Percentiles rank a stretch among this genome's conserved stretches.
Evolutionary conservation across 768 basidiomycete species (phyloP).

Genomic region (Chalciporus piperatus): DNA sequence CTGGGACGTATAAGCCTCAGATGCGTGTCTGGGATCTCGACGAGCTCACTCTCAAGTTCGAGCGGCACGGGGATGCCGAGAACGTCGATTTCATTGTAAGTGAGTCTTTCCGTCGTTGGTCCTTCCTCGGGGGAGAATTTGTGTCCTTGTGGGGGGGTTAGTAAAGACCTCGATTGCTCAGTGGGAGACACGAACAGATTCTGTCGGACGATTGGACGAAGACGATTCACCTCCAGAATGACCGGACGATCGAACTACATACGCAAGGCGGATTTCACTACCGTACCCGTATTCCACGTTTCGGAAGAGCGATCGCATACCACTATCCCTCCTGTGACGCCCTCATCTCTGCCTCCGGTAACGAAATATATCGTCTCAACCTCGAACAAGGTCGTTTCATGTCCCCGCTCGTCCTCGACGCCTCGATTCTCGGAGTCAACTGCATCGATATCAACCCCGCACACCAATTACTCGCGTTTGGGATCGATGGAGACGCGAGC

Average conservation of each 20-base stretch:
- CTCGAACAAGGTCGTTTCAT: conserved; percentile 94
- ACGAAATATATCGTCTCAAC: conserved; percentile 90
- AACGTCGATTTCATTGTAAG: conserved; percentile 98
- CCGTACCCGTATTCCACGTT: conserved; percentile 89
- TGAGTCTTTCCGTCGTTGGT: conserved; percentile 37
- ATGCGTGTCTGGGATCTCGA: conserved; percentile 95
- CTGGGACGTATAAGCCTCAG: conserved; percentile 97
- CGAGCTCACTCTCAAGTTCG: conserved; percentile 90
- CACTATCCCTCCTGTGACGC: conserved; percentile 94
- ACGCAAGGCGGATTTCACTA: conserved; percentile 93
- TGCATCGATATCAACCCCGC: conserved; percentile 89
- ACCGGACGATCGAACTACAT: conserved; percentile 92
- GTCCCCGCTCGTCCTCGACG: conserved; percentile 65
- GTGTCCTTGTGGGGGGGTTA: not conserved
- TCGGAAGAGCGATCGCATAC: conserved; percentile 89
- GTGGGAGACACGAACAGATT: conserved; percentile 50
- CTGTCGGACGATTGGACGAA: conserved; percentile 99
- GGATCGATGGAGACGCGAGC: conserved; percentile 80
- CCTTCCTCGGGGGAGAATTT: not conserved
- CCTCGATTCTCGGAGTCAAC: conserved; percentile 80
- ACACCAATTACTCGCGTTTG: conserved; percentile 88
- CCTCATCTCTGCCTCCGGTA: conserved; percentile 78
- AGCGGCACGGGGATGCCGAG: conserved; percentile 93
- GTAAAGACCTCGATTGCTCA: not conserved
- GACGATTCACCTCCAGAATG: conserved; percentile 92